These are phyloP conservation scores for Hirschioporus abietinus DNA, from an alignment of 768 basidiomycete genomes.

Conservation along the genomic window DNA sequence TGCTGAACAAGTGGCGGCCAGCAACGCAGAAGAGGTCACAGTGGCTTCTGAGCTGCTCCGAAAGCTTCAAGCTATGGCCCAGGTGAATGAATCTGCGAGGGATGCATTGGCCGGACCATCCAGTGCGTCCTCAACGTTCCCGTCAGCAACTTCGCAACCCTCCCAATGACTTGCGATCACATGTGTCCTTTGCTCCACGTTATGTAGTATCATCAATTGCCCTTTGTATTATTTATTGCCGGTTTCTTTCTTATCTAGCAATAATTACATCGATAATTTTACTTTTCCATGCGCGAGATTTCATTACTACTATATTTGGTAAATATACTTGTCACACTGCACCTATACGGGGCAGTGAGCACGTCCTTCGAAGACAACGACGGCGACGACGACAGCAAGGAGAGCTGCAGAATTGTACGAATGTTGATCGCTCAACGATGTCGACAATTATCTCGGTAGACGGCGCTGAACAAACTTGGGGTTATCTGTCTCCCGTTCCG, in stretches of 20 bases:
- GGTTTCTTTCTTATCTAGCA: neutral
- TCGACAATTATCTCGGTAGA: neutral
- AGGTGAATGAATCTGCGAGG: neutral
- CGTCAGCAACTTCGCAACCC: neutral
- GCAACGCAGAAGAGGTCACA: slow-evolving; percentile 79
- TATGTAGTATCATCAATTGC: neutral
- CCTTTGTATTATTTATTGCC: neutral
- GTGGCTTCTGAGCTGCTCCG: slow-evolving; percentile 62
- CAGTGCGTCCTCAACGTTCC: neutral
- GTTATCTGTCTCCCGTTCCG: neutral
- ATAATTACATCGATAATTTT: too few species aligned
- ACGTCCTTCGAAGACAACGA: neutral
- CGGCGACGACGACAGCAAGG: neutral
- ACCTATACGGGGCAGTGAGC: neutral
- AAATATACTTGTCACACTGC: neutral
- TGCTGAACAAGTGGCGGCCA: slow-evolving; percentile 65
- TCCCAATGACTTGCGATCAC: too few species aligned
- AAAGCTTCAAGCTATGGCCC: neutral
- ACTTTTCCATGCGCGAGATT: neutral
- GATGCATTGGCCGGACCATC: neutral
- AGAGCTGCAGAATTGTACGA: neutral
- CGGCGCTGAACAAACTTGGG: neutral
- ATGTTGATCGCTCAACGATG: neutral
- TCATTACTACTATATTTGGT: neutral
- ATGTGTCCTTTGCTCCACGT: neutral